Percentiles rank a stretch among this genome's conserved stretches.
Conservation (phyloP, 176 grass and related monocot species). For the Themeda triandra region DNA sequence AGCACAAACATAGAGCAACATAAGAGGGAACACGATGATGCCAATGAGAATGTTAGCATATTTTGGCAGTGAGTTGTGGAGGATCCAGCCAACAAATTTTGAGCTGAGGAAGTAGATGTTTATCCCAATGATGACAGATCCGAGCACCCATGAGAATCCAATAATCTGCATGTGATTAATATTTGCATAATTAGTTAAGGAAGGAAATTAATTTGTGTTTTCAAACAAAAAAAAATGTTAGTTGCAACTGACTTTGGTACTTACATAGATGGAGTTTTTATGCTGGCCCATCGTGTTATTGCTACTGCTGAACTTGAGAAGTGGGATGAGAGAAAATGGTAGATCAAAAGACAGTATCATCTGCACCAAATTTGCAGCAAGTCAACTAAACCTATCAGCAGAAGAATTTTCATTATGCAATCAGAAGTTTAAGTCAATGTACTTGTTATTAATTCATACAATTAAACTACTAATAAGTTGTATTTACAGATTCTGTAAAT, state of each 20-base stretch:
- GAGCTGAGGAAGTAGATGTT: slow-evolving; percentile 79
- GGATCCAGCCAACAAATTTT: slow-evolving; percentile 50
- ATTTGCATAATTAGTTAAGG: background rate
- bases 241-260: slow-evolving; percentile 10
- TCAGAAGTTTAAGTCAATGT: background rate
- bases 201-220: background rate
- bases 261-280: slow-evolving; percentile 75
- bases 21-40: slow-evolving; percentile 53
- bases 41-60: slow-evolving; percentile 41
- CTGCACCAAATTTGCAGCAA: slow-evolving; percentile 23
- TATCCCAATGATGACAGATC: slow-evolving; percentile 55
- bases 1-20: slow-evolving; percentile 45
- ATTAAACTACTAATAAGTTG: background rate
- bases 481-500: background rate
- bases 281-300: slow-evolving; percentile 72
- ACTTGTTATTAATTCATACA: background rate
- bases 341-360: slow-evolving; percentile 93
- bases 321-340: slow-evolving; percentile 87
- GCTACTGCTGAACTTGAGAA: slow-evolving; percentile 92
- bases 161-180: slow-evolving; percentile 39
- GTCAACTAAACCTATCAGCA: background rate
- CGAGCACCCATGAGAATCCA: slow-evolving; percentile 57
- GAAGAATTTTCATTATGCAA: background rate
- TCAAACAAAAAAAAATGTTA: background rate
- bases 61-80: slow-evolving; percentile 49